A percentile compares a stretch with the other conserved stretches of the same genome.
Evolutionary conservation across 176 grass and related monocot genomes (phyloP).

Genomic region (Guadua angustifolia): DNA sequence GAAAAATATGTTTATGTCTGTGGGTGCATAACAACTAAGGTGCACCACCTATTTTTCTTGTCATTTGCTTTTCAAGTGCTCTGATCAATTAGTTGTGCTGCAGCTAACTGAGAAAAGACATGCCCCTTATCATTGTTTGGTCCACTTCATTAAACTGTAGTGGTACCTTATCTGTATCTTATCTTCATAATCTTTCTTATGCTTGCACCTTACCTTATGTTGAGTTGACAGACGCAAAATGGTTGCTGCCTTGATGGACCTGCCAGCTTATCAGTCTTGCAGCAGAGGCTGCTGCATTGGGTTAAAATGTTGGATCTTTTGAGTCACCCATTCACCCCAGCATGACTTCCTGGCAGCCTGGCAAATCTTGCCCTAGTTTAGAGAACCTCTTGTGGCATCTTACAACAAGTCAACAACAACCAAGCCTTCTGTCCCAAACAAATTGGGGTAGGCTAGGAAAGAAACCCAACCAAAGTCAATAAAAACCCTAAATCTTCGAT

Average conservation of each 20-base stretch:
- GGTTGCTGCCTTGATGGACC: neutral
- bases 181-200: neutral
- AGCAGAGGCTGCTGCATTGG: neutral
- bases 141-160: neutral
- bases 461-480: too few species aligned
- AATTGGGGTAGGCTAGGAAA: too few species aligned
- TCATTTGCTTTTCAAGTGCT: slow-evolving; percentile 1
- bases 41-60: neutral
- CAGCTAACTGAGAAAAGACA: slow-evolving; percentile 5
- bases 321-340: neutral
- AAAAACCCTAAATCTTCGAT: too few species aligned
- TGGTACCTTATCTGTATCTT: neutral
- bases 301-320: slow-evolving; percentile 1
- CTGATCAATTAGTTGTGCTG: neutral
- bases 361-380: neutral
- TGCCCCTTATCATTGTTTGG: neutral
- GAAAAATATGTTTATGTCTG: neutral
- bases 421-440: too few species aligned
- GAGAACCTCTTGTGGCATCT: neutral
- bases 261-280: neutral
- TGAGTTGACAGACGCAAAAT: neutral
- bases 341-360: neutral
- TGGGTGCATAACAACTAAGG: neutral
- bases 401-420: neutral
- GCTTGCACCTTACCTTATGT: neutral